Percentiles rank a stretch among this genome's conserved stretches.
Conservation (phyloP, 2,329 filamentous ascomycete genomes). For the Penicillium brevicompactum region DNA sequence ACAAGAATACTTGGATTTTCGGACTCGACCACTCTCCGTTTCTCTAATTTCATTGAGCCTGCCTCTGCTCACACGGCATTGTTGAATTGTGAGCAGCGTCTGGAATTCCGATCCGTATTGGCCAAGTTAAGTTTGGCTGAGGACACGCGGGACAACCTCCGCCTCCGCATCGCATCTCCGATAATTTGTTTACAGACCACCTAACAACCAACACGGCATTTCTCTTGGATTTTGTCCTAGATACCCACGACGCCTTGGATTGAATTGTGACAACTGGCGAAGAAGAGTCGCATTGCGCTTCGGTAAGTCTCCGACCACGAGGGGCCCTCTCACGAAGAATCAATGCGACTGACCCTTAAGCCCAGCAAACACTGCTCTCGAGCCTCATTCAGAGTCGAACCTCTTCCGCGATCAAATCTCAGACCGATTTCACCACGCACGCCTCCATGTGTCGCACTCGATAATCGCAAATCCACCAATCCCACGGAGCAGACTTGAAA, state of each 20-base stretch:
- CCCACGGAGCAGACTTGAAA: not conserved
- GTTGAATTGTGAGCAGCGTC: not conserved
- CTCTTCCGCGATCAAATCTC: not conserved
- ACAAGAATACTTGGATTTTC: conserved; percentile 4
- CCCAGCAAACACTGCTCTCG: not conserved
- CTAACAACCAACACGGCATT: not conserved
- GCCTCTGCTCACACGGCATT: not conserved
- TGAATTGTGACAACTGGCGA: not conserved
- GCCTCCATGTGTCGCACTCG: conserved; percentile 16
- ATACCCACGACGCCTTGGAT: not conserved
- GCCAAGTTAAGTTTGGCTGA: not conserved
- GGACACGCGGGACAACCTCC: conserved; percentile 5
- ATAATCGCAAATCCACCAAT: conserved; percentile 7
- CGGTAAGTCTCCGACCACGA: conserved; percentile 2
- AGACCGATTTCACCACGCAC: not conserved
- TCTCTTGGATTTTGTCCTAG: not conserved
- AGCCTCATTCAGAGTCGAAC: not conserved
- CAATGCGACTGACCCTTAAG: not conserved
- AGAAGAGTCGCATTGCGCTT: not conserved
- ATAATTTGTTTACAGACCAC: conserved; percentile 5
- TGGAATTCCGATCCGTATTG: not conserved
- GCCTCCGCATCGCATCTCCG: conserved; percentile 9
- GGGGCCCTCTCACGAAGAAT: not conserved
- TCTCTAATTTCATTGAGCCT: conserved; percentile 3
- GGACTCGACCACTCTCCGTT: conserved; percentile 3